Conservation (phyloP, 1,284 basidiomycete species). For the Ceratobasidium theobromae region DNA sequence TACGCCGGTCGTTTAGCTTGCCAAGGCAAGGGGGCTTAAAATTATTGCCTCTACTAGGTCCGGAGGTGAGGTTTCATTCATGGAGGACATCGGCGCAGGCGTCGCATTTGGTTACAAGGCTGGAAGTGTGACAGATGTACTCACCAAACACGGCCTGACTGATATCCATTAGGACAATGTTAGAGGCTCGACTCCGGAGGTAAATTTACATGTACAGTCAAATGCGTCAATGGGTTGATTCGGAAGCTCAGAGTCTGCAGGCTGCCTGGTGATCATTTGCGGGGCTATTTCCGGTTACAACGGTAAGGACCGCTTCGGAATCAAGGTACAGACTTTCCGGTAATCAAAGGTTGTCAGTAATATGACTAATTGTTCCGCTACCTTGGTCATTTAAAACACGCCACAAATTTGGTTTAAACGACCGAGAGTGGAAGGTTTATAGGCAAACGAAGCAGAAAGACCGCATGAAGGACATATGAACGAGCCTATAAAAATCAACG, state of each 20-base stretch:
- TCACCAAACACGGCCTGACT: constrained; percentile 46
- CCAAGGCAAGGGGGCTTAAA: constrained; percentile 46
- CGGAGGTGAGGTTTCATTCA: constrained; percentile 46
- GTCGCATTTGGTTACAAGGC: constrained; percentile 47
- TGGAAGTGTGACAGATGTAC: constrained; percentile 43
- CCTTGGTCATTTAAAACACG: too few species aligned
- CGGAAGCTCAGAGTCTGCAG: constrained; percentile 36
- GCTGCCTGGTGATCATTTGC: constrained; percentile 36
- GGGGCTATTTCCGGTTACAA: constrained; percentile 38
- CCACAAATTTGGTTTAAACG: too few species aligned
- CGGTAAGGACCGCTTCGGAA: constrained; percentile 30
- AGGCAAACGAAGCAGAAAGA: too few species aligned
- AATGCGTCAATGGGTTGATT: constrained; percentile 11
- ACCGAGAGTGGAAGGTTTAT: too few species aligned
- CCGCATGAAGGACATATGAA: too few species aligned
- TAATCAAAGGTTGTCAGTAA: too few species aligned
- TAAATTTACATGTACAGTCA: neutral
- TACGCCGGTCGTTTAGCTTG: constrained; percentile 44
- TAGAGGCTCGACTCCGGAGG: constrained; percentile 29
- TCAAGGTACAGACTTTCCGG: too few species aligned
- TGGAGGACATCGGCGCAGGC: constrained; percentile 46
- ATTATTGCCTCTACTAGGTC: constrained; percentile 48
- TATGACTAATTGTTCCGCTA: too few species aligned
- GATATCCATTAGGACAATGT: constrained; percentile 36
- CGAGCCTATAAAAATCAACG: too few species aligned